Evolutionary conservation across 768 basidiomycete genomes (phyloP).

Genomic region (Tulasnella sp.): DNA sequence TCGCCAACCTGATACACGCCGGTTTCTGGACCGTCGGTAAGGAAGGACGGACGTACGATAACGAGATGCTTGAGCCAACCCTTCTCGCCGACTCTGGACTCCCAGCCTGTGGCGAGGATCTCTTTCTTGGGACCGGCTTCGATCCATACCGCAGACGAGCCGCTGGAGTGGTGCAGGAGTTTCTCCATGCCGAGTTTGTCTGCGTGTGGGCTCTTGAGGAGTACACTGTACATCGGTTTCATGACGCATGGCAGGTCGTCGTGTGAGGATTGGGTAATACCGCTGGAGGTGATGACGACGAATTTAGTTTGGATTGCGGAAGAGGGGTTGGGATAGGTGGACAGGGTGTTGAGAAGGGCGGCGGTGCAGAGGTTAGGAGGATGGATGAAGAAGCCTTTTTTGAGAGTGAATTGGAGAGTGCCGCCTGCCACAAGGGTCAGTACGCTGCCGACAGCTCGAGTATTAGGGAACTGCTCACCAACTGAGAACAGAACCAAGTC

Average conservation of each 20-base stretch:
- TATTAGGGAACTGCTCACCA: background rate
- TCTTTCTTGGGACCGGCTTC: background rate
- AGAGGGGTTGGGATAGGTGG: background rate
- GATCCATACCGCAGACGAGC: background rate
- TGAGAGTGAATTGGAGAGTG: slow-evolving; percentile 18
- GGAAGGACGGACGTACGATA: background rate
- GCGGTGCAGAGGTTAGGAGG: slow-evolving; percentile 49
- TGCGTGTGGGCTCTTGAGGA: slow-evolving; percentile 36
- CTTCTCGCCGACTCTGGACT: background rate
- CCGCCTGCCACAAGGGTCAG: background rate
- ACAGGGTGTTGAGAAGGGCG: slow-evolving; percentile 41
- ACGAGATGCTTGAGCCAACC: slow-evolving; percentile 1
- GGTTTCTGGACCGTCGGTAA: background rate
- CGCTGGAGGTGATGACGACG: slow-evolving; percentile 41
- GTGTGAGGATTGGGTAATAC: slow-evolving; percentile 38
- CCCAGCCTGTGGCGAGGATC: background rate
- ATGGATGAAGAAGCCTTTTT: slow-evolving; percentile 37
- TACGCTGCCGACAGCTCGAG: background rate
- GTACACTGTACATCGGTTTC: slow-evolving; percentile 37
- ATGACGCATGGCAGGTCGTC: slow-evolving; percentile 35
- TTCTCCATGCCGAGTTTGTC: slow-evolving; percentile 55
- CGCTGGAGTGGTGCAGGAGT: background rate
- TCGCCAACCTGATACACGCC: background rate
- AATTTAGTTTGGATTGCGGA: slow-evolving; percentile 32
- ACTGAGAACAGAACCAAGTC: slow-evolving; percentile 3